A percentile compares a stretch with the other conserved stretches of the same genome.
Evolutionary conservation across 2,329 filamentous ascomycete species (phyloP).

Genomic region (Cyanodermella asteris): DNA sequence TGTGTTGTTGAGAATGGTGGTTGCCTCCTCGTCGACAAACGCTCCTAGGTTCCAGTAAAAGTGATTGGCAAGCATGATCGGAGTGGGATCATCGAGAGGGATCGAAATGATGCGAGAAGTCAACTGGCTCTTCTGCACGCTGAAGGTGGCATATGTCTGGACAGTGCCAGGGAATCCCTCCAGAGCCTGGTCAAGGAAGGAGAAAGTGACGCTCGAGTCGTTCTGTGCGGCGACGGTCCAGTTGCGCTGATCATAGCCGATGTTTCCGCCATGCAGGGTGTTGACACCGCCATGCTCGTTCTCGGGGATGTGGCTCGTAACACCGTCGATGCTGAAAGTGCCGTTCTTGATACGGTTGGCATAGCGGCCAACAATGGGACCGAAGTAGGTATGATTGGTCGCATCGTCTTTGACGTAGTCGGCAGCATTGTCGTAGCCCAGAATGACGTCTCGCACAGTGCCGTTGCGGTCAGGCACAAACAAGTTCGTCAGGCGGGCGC

Average conservation of each 20-base stretch:
- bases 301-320: conserved; percentile 24
- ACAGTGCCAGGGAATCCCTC: conserved; percentile 25
- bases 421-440: conserved; percentile 27
- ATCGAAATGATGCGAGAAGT: conserved; percentile 22
- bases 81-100: conserved; percentile 23
- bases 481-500: conserved; percentile 24
- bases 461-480: conserved; percentile 29
- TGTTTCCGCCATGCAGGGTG: conserved; percentile 28
- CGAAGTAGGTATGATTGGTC: conserved; percentile 26
- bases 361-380: conserved; percentile 27
- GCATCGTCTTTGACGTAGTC: conserved; percentile 22
- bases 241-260: conserved; percentile 26
- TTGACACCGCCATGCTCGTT: conserved; percentile 30
- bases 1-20: conserved; percentile 21
- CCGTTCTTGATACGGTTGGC: conserved; percentile 35
- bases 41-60: conserved; percentile 30
- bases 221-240: conserved; percentile 25
- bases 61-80: conserved; percentile 29
- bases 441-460: conserved; percentile 24
- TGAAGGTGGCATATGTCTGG: conserved; percentile 23
- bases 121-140: conserved; percentile 18
- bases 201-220: conserved; percentile 22
- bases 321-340: conserved; percentile 28
- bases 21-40: conserved; percentile 19
- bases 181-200: conserved; percentile 20